phyloP scores from a whole-genome alignment of 2,329 filamentous ascomycete genomes.

The Neonectria coccinea region DNA sequence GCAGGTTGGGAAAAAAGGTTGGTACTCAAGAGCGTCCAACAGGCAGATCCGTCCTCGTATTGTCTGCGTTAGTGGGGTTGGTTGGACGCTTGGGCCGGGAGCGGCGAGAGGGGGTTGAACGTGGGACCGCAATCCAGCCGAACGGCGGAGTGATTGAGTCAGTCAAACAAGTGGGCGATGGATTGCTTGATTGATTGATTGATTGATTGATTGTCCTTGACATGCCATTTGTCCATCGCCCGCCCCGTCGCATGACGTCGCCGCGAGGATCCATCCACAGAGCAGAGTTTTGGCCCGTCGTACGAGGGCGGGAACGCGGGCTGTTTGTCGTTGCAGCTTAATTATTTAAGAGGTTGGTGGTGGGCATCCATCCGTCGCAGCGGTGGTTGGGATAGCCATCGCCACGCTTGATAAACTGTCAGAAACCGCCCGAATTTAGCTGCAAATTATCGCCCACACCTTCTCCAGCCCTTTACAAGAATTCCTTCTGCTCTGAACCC shows the following conservation, averaged over 20 bases:
- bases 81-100: slow-evolving; percentile 7
- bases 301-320: slow-evolving; percentile 7
- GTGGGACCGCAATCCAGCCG: slow-evolving; percentile 5
- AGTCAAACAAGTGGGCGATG: not conserved
- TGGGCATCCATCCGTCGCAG: slow-evolving; percentile 11
- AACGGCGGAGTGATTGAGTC: not conserved
- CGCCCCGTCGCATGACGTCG: slow-evolving; percentile 24
- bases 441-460: slow-evolving; percentile 10
- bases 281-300: slow-evolving; percentile 7
- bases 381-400: slow-evolving; percentile 35
- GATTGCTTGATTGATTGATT: slow-evolving; percentile 6
- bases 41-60: slow-evolving; percentile 3
- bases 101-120: slow-evolving; percentile 10
- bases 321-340: slow-evolving; percentile 32
- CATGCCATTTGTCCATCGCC: slow-evolving; percentile 1
- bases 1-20: slow-evolving; percentile 28
- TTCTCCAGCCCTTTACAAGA: slow-evolving; percentile 32
- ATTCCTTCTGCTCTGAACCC: slow-evolving; percentile 28
- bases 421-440: slow-evolving; percentile 15
- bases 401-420: slow-evolving; percentile 1
- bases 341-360: slow-evolving; percentile 41
- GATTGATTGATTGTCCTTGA: slow-evolving; percentile 20
- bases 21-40: not conserved
- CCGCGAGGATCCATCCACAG: not conserved
- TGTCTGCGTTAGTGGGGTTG: not conserved